Evolutionary conservation across 169 alveolate genomes (phyloP).

Genomic region (Plasmodium vinckei): DNA sequence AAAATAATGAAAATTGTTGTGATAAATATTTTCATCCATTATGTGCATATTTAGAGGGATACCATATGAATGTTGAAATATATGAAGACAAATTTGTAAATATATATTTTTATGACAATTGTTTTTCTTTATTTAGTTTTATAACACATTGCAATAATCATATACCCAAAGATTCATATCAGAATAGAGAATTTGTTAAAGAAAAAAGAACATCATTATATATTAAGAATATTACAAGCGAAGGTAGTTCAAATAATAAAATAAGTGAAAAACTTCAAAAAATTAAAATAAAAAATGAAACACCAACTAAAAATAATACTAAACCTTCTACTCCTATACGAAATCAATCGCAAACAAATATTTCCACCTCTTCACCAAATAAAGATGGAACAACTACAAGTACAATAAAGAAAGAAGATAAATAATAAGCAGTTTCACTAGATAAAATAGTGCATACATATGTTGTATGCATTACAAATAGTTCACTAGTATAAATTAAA

Average conservation of each 20-base stretch:
- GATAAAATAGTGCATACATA: no score
- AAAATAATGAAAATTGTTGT: not conserved
- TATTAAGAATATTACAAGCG: not conserved
- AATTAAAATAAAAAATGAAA: no score
- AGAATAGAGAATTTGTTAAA: conserved; percentile 24
- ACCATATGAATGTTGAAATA: conserved; percentile 55
- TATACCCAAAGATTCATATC: conserved; percentile 22
- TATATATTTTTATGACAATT: conserved; percentile 58
- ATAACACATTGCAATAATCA: conserved; percentile 52
- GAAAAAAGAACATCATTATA: conserved; percentile 19
- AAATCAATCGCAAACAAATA: no score
- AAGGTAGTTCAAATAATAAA: not conserved
- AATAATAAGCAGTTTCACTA: no score
- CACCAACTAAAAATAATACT: no score
- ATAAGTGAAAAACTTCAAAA: no score
- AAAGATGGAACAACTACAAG: no score
- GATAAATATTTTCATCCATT: conserved; percentile 48
- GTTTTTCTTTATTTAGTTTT: conserved; percentile 33
- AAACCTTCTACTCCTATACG: no score
- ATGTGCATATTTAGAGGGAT: conserved; percentile 68
- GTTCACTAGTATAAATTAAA: no score
- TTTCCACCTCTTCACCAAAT: no score
- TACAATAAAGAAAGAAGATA: no score
- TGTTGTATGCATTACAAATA: no score
- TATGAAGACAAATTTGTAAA: conserved; percentile 44